Percentiles rank a stretch among this genome's conserved stretches.
Conservation (phyloP, 1,284 basidiomycete species). For the Apiotrichum montevideense region DNA sequence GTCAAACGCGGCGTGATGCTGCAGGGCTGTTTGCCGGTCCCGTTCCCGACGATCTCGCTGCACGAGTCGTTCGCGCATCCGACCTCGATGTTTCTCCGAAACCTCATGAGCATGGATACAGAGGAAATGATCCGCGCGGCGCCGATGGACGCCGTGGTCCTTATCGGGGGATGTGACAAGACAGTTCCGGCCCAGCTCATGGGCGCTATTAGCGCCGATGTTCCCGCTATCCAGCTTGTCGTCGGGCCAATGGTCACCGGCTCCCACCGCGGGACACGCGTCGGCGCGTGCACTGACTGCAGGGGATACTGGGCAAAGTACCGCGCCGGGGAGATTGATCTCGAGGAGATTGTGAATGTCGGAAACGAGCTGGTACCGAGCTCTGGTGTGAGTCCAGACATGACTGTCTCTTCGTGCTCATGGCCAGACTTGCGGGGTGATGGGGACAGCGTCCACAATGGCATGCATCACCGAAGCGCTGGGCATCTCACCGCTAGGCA, state of each 20-base stretch:
- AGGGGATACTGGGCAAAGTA: constrained; percentile 41
- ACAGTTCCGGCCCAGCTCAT: constrained; percentile 45
- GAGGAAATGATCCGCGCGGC: constrained; percentile 46
- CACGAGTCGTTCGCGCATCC: constrained; percentile 43
- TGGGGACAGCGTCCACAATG: constrained; percentile 46
- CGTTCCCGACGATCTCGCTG: constrained; percentile 43
- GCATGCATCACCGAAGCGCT: constrained; percentile 42
- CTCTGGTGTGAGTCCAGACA: constrained; percentile 28
- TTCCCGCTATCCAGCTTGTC: constrained; percentile 42
- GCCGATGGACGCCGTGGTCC: constrained; percentile 43
- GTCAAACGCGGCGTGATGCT: constrained; percentile 40
- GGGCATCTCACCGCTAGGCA: constrained; percentile 40
- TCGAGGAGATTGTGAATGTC: constrained; percentile 39
- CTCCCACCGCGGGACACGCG: constrained; percentile 33
- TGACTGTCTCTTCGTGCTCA: background rate
- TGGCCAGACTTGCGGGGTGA: constrained; percentile 41
- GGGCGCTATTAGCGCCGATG: constrained; percentile 42
- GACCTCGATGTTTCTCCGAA: constrained; percentile 43
- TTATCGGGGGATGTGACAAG: constrained; percentile 45
- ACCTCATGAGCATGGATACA: constrained; percentile 43
- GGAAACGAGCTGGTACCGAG: constrained; percentile 43
- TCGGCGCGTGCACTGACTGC: constrained; percentile 45
- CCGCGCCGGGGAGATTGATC: constrained; percentile 38
- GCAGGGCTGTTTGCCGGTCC: constrained; percentile 35
- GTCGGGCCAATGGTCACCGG: constrained; percentile 44